These are phyloP conservation scores for Pulchroboletus neoregius DNA, from an alignment of 1,284 basidiomycete genomes.

Conservation along the genomic window DNA sequence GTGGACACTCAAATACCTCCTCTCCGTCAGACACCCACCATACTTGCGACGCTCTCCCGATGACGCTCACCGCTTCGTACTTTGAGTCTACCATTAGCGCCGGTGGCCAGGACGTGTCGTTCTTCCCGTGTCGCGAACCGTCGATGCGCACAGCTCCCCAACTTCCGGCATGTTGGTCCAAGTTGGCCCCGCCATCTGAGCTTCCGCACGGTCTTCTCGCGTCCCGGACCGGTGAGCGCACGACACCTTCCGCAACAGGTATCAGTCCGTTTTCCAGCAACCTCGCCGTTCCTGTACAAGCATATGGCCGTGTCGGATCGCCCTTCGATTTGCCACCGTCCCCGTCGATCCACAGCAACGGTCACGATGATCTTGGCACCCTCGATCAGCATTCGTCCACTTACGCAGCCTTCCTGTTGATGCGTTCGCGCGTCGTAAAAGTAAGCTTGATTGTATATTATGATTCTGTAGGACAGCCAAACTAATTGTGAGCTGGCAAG, in stretches of 20 bases:
- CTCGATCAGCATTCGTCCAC: slow-evolving; percentile 11
- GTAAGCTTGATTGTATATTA: slow-evolving; percentile 34
- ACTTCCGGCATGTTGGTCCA: slow-evolving; percentile 7
- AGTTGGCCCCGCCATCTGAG: slow-evolving; percentile 10
- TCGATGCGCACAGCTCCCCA: slow-evolving; percentile 12
- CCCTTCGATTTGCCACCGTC: slow-evolving; percentile 35
- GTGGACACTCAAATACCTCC: slow-evolving; percentile 28
- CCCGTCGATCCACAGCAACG: slow-evolving; percentile 37
- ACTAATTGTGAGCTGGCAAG: slow-evolving; percentile 16
- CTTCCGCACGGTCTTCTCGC: slow-evolving; percentile 1
- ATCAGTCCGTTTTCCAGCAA: slow-evolving; percentile 4
- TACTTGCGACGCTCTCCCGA: slow-evolving; percentile 11
- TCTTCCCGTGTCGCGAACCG: slow-evolving; percentile 18
- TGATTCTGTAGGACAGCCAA: not conserved
- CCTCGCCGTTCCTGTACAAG: slow-evolving; percentile 8
- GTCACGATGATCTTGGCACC: slow-evolving; percentile 21
- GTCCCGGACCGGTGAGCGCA: slow-evolving; percentile 8
- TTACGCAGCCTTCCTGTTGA: slow-evolving; percentile 44
- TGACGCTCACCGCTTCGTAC: slow-evolving; percentile 17
- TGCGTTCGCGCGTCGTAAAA: slow-evolving; percentile 49
- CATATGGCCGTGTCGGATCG: slow-evolving; percentile 9
- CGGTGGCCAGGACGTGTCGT: slow-evolving; percentile 23
- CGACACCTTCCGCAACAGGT: not conserved
- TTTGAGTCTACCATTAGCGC: slow-evolving; percentile 14
- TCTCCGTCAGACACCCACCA: not conserved